Evolutionary conservation across 176 grass and related monocot species (phyloP).

Genomic region (Sorghum bicolor): DNA sequence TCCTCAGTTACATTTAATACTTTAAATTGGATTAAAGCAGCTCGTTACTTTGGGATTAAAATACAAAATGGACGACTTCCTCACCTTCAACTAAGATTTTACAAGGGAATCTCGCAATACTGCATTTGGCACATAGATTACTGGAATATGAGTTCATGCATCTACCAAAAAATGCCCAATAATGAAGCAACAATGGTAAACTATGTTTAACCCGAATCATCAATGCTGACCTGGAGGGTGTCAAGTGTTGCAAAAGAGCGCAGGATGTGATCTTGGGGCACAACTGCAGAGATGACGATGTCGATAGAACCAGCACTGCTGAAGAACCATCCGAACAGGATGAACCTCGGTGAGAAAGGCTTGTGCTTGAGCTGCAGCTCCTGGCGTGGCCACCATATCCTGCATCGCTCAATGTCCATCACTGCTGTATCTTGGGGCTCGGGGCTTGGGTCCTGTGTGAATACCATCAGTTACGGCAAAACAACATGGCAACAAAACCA

Average conservation of each 20-base stretch:
- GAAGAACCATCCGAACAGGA: conserved; percentile 47
- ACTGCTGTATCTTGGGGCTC: background rate
- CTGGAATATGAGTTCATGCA: background rate
- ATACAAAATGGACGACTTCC: background rate
- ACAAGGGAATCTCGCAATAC: background rate
- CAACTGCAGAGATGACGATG: conserved; percentile 3
- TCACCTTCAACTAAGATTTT: background rate
- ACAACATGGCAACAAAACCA: background rate
- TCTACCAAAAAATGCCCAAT: background rate
- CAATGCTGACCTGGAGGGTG: conserved; percentile 27
- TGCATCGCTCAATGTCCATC: conserved; percentile 28
- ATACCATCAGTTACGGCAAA: background rate
- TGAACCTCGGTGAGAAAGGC: background rate
- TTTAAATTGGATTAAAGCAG: background rate
- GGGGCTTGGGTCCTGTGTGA: background rate
- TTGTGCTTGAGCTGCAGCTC: conserved; percentile 1
- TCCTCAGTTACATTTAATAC: background rate
- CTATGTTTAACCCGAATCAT: background rate
- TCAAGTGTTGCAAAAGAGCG: conserved; percentile 25
- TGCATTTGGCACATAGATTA: background rate
- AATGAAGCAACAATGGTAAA: background rate
- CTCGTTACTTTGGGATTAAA: background rate
- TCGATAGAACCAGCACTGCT: conserved; percentile 7
- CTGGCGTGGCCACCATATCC: conserved; percentile 48
- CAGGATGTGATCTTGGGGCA: conserved; percentile 37